Base-by-base conservation (phyloP, 148 eudicot species). In the Hydrangea macrophylla region DNA sequence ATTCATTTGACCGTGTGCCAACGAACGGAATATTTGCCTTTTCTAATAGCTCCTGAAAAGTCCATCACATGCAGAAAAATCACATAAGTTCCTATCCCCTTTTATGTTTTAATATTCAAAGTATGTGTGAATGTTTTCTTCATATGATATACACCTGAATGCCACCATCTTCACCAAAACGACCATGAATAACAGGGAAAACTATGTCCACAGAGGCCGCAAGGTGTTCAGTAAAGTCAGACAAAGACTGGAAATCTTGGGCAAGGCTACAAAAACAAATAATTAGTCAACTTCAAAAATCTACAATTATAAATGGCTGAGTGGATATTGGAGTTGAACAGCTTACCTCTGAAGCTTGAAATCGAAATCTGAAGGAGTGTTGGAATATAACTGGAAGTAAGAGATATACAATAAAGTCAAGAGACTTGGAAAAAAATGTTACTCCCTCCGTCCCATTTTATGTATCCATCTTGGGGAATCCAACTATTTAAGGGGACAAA, bases 291-390 rank as follows among this genome's bases (percentile, higher is more conserved):
- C 5, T 39, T 27, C 18, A 20, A 28, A 18, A 28, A 20, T 15
- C 31, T 12, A 35, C 7, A 50, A 32, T 24, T 25, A 12, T 22
- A 68, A 64, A 51, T 18, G 28, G 62, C 8, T 60, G 70, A 68
- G 42, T 59, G 9, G 61, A 57, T 26, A 54, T n/a, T 67, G 20
- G 45, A 64, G 37, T 55, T 58, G 25, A 18, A 9, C 73, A 25
- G 45, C 61, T 70, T 54, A 86, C 92, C 95, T 88, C 72, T 82
- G 88, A 69, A 92, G 88, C 69, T 88, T 92, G 77, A 92, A 92
- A 80, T 92, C 97, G 79, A 89, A 92, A 83, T 92, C 97, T 6
- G 97, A 82, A 58, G 97, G 97, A 48, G 97, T 92, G 81, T 92
- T 92, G 42, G 97, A 92, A 79, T 92, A 92, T 27, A 92, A 79